Conservation (phyloP, 257 asterid genomes). For the Marsdenia floribunda region DNA sequence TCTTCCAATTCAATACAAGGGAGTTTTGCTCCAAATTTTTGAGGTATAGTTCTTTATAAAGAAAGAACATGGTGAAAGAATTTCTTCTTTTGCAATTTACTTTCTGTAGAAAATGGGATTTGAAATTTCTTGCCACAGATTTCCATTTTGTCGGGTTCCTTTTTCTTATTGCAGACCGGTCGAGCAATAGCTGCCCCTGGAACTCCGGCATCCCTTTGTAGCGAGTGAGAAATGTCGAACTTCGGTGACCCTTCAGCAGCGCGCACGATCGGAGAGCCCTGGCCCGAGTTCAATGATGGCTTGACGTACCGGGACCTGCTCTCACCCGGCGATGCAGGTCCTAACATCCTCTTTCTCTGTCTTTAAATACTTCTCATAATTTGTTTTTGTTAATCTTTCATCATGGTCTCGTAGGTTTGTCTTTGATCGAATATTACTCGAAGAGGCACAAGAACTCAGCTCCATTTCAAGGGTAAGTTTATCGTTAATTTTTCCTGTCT, state of each 20-base stretch:
- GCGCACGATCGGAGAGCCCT: constrained; percentile 54
- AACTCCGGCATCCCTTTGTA: neutral
- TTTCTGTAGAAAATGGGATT: neutral
- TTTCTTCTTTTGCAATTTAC: neutral
- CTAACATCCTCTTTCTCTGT: constrained; percentile 4
- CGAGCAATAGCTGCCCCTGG: neutral
- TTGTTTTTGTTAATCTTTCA: neutral
- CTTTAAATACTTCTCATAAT: neutral
- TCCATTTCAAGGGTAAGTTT: constrained; percentile 64
- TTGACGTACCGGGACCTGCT: constrained; percentile 55
- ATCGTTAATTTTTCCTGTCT: neutral
- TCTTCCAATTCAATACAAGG: neutral
- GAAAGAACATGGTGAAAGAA: neutral
- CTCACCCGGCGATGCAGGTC: constrained; percentile 57
- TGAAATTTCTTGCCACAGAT: neutral
- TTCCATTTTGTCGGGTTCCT: neutral
- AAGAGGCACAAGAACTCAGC: constrained; percentile 71
- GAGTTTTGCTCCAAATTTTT: neutral
- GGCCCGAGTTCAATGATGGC: constrained; percentile 83
- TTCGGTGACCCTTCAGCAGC: constrained; percentile 10
- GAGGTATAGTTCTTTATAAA: neutral
- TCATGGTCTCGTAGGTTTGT: constrained; percentile 37
- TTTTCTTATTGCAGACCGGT: neutral
- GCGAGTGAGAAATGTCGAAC: constrained; percentile 13
- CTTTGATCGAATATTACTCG: constrained; percentile 66